These are phyloP conservation scores for Pseudohalonectria lignicola DNA, from an alignment of 2,329 filamentous ascomycete genomes.

Conservation along the genomic window DNA sequence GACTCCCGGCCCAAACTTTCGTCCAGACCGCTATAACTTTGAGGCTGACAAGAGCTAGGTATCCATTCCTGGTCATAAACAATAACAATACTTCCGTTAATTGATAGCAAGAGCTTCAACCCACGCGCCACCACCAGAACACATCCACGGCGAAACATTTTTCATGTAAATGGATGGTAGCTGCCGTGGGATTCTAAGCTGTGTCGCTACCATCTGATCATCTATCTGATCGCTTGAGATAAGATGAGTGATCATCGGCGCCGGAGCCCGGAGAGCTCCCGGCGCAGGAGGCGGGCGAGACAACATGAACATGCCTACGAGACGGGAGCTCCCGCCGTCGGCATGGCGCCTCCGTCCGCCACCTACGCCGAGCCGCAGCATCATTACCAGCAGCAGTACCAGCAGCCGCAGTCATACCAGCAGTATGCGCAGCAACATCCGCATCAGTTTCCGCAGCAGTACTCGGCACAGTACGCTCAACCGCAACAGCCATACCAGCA, in stretches of 20 bases:
- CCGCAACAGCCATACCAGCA: neutral
- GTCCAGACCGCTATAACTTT: constrained; percentile 1
- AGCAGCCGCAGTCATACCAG: constrained; percentile 1
- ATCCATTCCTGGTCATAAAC: constrained; percentile 4
- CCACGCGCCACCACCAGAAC: too few species aligned
- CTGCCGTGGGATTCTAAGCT: too few species aligned
- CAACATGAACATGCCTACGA: constrained; percentile 29
- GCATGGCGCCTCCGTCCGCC: neutral
- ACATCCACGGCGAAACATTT: too few species aligned
- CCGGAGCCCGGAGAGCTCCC: constrained; percentile 43
- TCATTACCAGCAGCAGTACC: neutral
- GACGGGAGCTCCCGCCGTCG: neutral
- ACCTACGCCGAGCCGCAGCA: neutral
- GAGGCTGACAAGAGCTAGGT: constrained; percentile 3
- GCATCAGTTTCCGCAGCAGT: neutral
- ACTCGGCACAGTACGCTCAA: neutral
- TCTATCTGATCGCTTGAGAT: too few species aligned
- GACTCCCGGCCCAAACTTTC: neutral
- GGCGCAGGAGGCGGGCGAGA: constrained; percentile 33
- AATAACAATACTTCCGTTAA: neutral
- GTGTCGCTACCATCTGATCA: too few species aligned
- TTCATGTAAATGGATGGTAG: too few species aligned
- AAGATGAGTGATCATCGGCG: constrained; percentile 28
- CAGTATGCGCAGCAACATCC: neutral
- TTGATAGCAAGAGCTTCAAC: too few species aligned